Evolutionary conservation across 495 filamentous ascomycete species (phyloP).

Genomic region (Penicillium ochrochloron): DNA sequence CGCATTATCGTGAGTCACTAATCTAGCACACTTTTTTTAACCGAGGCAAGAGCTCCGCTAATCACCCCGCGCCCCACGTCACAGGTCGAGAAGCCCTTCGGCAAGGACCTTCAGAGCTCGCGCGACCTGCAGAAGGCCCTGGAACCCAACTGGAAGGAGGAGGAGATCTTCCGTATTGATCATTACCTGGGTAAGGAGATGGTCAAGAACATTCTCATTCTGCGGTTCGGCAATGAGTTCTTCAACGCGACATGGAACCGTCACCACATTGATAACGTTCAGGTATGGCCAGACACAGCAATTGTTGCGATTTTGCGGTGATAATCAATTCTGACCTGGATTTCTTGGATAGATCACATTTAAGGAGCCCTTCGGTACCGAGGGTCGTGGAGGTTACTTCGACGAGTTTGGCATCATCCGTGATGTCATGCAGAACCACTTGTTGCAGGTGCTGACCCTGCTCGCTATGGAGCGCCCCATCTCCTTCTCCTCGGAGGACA

Average conservation of each 20-base stretch:
- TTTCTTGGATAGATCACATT: constrained; percentile 73
- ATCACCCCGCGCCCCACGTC: constrained; percentile 15
- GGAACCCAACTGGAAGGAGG: constrained; percentile 98
- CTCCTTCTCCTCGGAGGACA: constrained; percentile 97
- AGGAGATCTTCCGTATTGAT: constrained; percentile 99
- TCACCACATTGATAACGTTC: constrained; percentile 98
- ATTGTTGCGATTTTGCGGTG: neutral
- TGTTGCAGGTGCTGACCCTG: constrained; percentile 94
- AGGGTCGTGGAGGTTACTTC: constrained; percentile 98
- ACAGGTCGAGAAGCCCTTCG: constrained; percentile 98
- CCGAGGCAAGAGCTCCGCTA: constrained; percentile 10
- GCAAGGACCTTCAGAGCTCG: constrained; percentile 93
- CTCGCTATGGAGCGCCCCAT: constrained; percentile 98
- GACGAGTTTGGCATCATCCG: constrained; percentile 99
- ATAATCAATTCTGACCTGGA: neutral
- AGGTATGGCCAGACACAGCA: constrained; percentile 40
- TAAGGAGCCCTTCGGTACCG: constrained; percentile 99
- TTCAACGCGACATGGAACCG: constrained; percentile 99
- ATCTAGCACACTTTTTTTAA: neutral
- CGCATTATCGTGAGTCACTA: constrained; percentile 78
- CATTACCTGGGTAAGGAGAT: constrained; percentile 99
- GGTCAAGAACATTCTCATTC: constrained; percentile 99
- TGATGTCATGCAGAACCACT: constrained; percentile 97
- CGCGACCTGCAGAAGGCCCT: constrained; percentile 93
- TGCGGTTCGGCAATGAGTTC: constrained; percentile 98